A percentile compares a stretch with the other conserved stretches of the same genome.
Evolutionary conservation across 2,329 filamentous ascomycete genomes (phyloP).

Genomic region (Neofusicoccum umdonicola): DNA sequence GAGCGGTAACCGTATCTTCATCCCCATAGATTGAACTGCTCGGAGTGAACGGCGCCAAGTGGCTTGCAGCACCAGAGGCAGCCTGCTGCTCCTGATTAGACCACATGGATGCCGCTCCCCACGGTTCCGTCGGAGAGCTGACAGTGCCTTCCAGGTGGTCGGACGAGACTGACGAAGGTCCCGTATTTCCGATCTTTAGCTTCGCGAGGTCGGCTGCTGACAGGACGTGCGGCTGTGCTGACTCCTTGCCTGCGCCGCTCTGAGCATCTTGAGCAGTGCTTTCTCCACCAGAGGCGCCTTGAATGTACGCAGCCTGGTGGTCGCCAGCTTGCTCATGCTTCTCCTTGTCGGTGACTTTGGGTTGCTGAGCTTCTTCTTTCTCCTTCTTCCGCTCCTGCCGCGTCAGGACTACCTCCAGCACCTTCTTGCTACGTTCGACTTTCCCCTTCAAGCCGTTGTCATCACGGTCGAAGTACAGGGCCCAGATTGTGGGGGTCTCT

Average conservation of each 20-base stretch:
- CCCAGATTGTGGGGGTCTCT: constrained; percentile 33
- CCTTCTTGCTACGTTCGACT: not conserved
- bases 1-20: not conserved
- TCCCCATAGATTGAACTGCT: constrained; percentile 11
- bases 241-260: not conserved
- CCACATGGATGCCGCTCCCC: constrained; percentile 11
- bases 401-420: constrained; percentile 1
- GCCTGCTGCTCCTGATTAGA: constrained; percentile 6
- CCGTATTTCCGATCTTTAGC: not conserved
- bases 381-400: constrained; percentile 10
- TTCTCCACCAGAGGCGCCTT: not conserved
- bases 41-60: constrained; percentile 8
- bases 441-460: constrained; percentile 24
- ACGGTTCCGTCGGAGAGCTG: constrained; percentile 6
- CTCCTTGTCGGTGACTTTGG: not conserved
- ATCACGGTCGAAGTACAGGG: constrained; percentile 48
- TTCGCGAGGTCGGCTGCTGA: not conserved
- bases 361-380: constrained; percentile 1
- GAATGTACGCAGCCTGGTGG: not conserved
- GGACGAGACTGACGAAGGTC: not conserved
- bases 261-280: not conserved
- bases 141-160: not conserved
- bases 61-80: not conserved
- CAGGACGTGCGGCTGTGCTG: not conserved
- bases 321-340: not conserved